A percentile compares a stretch with the other conserved stretches of the same genome.
Conservation (phyloP, 139 green algal species). For the Astrephomene gubernaculifera region DNA sequence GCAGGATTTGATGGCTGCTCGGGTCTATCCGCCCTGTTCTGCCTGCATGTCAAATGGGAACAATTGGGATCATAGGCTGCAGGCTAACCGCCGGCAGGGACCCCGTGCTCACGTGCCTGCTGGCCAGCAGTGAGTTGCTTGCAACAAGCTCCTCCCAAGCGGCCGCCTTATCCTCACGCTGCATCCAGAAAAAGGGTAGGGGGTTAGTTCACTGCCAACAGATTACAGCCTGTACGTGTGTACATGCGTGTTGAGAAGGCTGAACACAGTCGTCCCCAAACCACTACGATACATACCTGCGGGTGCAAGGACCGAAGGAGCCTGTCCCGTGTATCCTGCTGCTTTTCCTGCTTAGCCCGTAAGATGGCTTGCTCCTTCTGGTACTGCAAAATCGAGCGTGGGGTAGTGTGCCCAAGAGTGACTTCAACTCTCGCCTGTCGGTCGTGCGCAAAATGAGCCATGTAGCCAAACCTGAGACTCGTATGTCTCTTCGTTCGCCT, state of each 20-base stretch:
- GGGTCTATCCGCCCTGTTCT: background rate
- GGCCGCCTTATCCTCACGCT: conserved; percentile 24
- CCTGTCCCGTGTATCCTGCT: conserved; percentile 23
- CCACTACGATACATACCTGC: background rate
- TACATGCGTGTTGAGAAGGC: too few relatives aligned
- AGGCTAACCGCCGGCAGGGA: background rate
- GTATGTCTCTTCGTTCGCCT: background rate
- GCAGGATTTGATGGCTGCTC: background rate
- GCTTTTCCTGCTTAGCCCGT: conserved; percentile 8
- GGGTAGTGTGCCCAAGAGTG: too few relatives aligned
- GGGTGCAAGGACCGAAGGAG: conserved; percentile 8
- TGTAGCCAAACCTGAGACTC: conserved; percentile 1
- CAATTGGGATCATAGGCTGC: background rate
- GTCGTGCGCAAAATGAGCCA: too few relatives aligned
- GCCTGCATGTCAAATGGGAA: background rate
- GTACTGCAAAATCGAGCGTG: too few relatives aligned
- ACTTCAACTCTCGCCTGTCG: too few relatives aligned
- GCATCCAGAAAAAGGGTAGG: too few relatives aligned
- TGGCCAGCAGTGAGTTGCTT: background rate
- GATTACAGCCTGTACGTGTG: too few relatives aligned
- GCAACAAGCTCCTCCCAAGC: conserved; percentile 6
- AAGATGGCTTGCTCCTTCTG: conserved; percentile 17
- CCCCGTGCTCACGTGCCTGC: background rate
- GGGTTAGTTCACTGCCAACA: too few relatives aligned
- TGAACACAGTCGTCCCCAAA: too few relatives aligned